Evolutionary conservation across 345 rosid species (phyloP), one percentile per base, ranked within the genome.

Genomic region (Eucalyptus sp.): DNA sequence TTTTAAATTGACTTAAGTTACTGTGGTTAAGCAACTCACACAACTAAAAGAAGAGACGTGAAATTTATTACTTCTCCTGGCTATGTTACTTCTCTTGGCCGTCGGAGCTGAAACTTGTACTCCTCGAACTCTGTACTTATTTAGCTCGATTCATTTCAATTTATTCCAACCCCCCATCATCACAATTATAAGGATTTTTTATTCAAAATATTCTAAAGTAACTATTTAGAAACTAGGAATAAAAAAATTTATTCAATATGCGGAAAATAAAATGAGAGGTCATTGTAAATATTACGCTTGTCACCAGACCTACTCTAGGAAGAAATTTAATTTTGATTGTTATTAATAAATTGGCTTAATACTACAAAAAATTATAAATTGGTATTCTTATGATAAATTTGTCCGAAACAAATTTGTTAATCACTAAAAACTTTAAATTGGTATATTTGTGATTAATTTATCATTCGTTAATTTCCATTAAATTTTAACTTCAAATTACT

Each of bases 401-500:
- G 3, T 52, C 10, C 2, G 7, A 18, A 52, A 17, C 1, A 17
- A 17, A 17, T 0, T 52, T 52, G 7, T 7, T 52, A 52, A 52
- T 52, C 1, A 1, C 0, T 7, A 4, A 52, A 18, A 3, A 18
- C 0, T 52, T 52, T 52, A 20, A 52, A 52, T 20, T 7, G 4
- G 1, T 52, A 52, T 20, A 52, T 20, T 20, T 52, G 1, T 3
- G 10, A 52, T 52, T 52, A 52, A 52, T 52, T 52, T 52, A 52
- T 52, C 4, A 4, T 18, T 1, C 0, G 0, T 52, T 52, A 52
- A 0, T 52, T 52, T 52, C 0, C 25, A 52, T 20, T 52, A 7
- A 52, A 18, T 52, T 18, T 18, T 7, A 7, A 52, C 10, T 51
- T 49, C 8, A 17, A 51, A 17, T 51, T 51, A 51, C 8, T 5